phyloP scores from a whole-genome alignment of 2,329 filamentous ascomycete species.

The Neocatenulostroma microsporum region DNA sequence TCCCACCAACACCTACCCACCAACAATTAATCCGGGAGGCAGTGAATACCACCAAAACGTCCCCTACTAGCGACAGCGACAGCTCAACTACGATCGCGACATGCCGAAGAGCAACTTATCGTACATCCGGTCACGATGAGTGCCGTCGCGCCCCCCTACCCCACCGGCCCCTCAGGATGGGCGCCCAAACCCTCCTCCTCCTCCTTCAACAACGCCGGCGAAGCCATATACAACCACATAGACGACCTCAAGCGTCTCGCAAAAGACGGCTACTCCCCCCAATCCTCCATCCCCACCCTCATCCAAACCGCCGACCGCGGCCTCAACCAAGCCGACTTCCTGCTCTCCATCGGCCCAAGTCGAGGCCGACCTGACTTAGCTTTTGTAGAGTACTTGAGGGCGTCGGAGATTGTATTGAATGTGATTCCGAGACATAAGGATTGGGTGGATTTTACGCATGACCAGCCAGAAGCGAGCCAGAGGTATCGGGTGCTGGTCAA shows the following conservation, averaged over 20 bases:
- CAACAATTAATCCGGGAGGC: too few species aligned
- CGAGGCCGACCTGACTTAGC: constrained; percentile 64
- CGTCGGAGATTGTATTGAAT: constrained; percentile 69
- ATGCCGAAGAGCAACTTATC: background rate
- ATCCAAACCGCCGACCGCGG: constrained; percentile 35
- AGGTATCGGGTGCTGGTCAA: constrained; percentile 39
- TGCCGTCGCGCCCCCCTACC: constrained; percentile 25
- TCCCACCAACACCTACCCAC: too few species aligned
- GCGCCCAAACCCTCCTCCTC: background rate
- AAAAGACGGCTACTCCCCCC: constrained; percentile 24
- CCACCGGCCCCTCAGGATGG: constrained; percentile 3
- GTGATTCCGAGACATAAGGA: constrained; percentile 69
- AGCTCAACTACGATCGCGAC: too few species aligned
- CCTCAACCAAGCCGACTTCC: constrained; percentile 48
- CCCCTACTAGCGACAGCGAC: too few species aligned
- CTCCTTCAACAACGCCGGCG: constrained; percentile 15
- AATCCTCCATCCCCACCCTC: constrained; percentile 26
- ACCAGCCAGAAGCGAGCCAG: constrained; percentile 37
- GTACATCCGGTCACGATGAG: constrained; percentile 25
- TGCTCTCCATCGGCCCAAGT: constrained; percentile 53
- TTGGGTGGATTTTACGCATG: constrained; percentile 54
- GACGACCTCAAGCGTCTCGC: constrained; percentile 37
- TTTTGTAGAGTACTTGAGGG: constrained; percentile 75
- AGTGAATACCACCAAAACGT: too few species aligned
- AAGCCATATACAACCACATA: constrained; percentile 31